phyloP scores from a whole-genome alignment of 2,329 filamentous ascomycete genomes.

The Talaromyces sp. region DNA sequence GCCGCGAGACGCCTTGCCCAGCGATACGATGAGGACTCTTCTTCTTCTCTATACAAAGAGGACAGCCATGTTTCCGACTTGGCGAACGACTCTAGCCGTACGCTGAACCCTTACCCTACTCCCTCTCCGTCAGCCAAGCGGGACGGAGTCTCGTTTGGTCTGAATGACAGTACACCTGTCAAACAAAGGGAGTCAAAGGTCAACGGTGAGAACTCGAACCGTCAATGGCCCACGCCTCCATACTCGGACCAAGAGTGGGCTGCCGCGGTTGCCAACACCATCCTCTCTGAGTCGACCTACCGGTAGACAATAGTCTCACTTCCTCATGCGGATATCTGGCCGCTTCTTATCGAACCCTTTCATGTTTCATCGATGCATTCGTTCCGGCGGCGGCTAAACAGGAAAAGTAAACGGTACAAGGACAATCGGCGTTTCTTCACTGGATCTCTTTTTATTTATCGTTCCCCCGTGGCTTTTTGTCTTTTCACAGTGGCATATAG shows the following conservation, averaged over 20 bases:
- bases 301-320: conserved; percentile 21
- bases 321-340: neutral
- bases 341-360: conserved; percentile 1
- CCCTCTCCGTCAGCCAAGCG: conserved; percentile 78
- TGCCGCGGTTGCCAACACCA: conserved; percentile 73
- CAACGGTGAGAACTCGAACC: conserved; percentile 47
- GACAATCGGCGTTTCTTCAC: conserved; percentile 10
- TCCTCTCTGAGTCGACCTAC: conserved; percentile 59
- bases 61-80: conserved; percentile 40
- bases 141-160: conserved; percentile 70
- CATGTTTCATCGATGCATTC: conserved; percentile 9
- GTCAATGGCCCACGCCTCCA: conserved; percentile 92
- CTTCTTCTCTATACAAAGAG: conserved; percentile 47
- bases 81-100: conserved; percentile 23
- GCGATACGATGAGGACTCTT: conserved; percentile 27
- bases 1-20: conserved; percentile 67
- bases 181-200: conserved; percentile 63
- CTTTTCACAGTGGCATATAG: conserved; percentile 32
- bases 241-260: conserved; percentile 95
- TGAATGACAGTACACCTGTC: conserved; percentile 43
- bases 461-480: conserved; percentile 16
- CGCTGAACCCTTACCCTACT: conserved; percentile 59
- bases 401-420: conserved; percentile 9
- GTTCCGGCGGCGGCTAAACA: conserved; percentile 6
- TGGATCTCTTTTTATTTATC: conserved; percentile 3